Evolutionary conservation across 805 yeast genomes (phyloP), one percentile per base, ranked within the genome.

Genomic region (Saccharomycopsis microspora): DNA sequence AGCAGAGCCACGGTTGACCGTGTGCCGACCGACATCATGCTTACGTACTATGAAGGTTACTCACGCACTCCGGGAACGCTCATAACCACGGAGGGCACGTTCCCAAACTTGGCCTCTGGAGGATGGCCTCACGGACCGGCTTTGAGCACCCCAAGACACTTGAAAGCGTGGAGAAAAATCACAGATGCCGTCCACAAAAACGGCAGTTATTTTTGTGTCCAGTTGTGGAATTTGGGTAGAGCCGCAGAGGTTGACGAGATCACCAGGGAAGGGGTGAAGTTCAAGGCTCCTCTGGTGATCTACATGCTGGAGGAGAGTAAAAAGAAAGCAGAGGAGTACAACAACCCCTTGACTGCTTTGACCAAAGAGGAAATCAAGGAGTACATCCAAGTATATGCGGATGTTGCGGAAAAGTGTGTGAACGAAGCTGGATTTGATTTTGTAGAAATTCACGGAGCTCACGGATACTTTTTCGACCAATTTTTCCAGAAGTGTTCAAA

Each of bases 371-470:
- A 60, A 58, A 60, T 77, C 54, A 61, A 70, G 43, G 64, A 67
- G 46, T 42, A 42, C 9, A n/a, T 32, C 39, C 55, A 64, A 28
- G 61, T 62, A 3, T 76, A 72, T 57, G 71, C 64, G 31, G 55
- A 51, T 1, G 74, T 78, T 31, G 77, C 80, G 1, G 62, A 66
- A 50, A 68, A 70, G 51, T 75, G 84, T 1, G 63, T 70, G 35
- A 68, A 66, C 9, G 60, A 64, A 35, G 61, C 78, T 5, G 78
- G 80, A 1, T 69, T 75, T 49, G 85, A 80, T 58, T 75, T 75
- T 43, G 67, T 80, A 42, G 85, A 79, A 57, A 65, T 81, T 44
- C 85, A 81, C 57, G 72, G 68, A 32, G 83, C 83, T 10, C 78
- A 79, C 58, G 85, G 85, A 2, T 78, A 75, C 55, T 60, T 80